Evolutionary conservation across 1,139 yeast genomes (phyloP), one percentile per base, ranked within the genome.

Genomic region (Sugiyamaella grinbergsii): DNA sequence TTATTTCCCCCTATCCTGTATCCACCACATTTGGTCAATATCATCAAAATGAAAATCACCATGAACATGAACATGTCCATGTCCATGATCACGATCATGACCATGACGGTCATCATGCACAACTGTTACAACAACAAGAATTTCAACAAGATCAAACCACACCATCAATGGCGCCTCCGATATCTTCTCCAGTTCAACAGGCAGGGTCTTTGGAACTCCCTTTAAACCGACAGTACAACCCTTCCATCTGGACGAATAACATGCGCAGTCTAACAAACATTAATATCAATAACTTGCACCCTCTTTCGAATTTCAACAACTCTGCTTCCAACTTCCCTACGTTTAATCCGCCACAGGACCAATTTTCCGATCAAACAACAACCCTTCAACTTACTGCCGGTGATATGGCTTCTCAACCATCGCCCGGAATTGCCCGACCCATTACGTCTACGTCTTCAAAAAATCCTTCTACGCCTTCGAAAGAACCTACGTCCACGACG

Each of bases 11-110:
- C 5, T 22, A 41, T 15, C 34, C 23, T 13, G 22, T 32, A n/a
- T 20, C 29, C n/a, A n/a, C n/a, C n/a, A n/a, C n/a, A n/a, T n/a
- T n/a, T 5, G 43, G 18, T 18, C 31, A 26, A 31, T 37, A 41
- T 5, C 42, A 39, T 20, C 33, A 39, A 16, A 20, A 24, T 6
- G 33, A 24, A 11, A 18, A 22, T 18, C 41, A 37, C 15, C 42
- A 38, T 32, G 10, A 32, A 11, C 37, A 32, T 11, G 10, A 32
- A 11, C 37, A 32, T 32, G n/a, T n/a, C n/a, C n/a, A n/a, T n/a
- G n/a, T n/a, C n/a, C n/a, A n/a, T n/a, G n/a, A n/a, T n/a, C n/a
- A n/a, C n/a, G n/a, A n/a, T n/a, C n/a, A n/a, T n/a, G n/a, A n/a
- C n/a, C n/a, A n/a, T n/a, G n/a, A n/a, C n/a, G 10, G n/a, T n/a